Evolutionary conservation across 768 basidiomycete species (phyloP).

Genomic region (Pleurotus cornucopiae): DNA sequence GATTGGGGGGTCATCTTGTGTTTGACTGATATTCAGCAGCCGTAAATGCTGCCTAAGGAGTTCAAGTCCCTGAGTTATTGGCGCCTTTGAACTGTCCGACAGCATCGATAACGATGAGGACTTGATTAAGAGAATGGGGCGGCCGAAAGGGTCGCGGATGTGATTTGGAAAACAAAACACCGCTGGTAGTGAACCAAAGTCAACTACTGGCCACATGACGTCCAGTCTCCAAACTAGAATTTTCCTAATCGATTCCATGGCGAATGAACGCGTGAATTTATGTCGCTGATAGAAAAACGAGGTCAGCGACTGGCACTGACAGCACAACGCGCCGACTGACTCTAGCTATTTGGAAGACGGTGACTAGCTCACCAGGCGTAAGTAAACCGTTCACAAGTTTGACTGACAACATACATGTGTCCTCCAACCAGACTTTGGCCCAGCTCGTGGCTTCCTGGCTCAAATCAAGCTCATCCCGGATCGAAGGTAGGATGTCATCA

Average conservation of each 20-base stretch:
- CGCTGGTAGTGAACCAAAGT: conserved; percentile 26
- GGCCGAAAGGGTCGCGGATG: conserved; percentile 56
- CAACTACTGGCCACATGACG: conserved; percentile 33
- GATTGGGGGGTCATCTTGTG: conserved; percentile 28
- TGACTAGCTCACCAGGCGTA: conserved; percentile 26
- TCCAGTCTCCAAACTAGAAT: conserved; percentile 55
- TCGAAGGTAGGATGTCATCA: conserved; percentile 54
- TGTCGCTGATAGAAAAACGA: conserved; percentile 45
- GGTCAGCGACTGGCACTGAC: conserved; percentile 10
- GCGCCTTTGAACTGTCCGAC: conserved; percentile 33
- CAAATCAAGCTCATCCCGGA: conserved; percentile 55
- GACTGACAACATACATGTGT: conserved; percentile 48
- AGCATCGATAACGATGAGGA: conserved; percentile 30
- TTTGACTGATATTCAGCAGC: conserved; percentile 34
- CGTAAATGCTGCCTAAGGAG: conserved; percentile 53
- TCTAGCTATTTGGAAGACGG: conserved; percentile 59
- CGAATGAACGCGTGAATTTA: conserved; percentile 58
- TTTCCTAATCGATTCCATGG: conserved; percentile 53
- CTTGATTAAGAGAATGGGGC: conserved; percentile 59
- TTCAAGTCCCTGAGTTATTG: conserved; percentile 50
- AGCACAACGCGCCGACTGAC: conserved; percentile 32
- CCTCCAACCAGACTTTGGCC: conserved; percentile 60
- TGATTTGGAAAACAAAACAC: conserved; percentile 52
- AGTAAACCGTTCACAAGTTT: too few relatives aligned
- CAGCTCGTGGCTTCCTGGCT: conserved; percentile 40